A percentile compares a stretch with the other conserved stretches of the same genome.
Evolutionary conservation across 2,329 filamentous ascomycete genomes (phyloP).

Genomic region (Colletotrichum tamarilloi): DNA sequence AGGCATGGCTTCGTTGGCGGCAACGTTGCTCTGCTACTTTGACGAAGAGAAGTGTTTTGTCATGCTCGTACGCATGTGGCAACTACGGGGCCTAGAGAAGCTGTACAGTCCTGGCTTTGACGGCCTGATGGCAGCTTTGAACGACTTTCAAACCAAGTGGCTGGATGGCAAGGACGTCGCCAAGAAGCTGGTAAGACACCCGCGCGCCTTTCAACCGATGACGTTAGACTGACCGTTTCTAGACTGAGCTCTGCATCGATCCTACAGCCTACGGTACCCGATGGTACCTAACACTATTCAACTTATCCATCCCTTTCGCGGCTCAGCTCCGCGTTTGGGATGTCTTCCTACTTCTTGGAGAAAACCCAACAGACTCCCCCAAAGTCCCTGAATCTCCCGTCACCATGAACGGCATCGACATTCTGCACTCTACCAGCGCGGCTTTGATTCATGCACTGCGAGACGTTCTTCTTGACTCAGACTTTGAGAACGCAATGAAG

Average conservation of each 20-base stretch:
- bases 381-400: conserved; percentile 19
- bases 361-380: conserved; percentile 64
- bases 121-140: conserved; percentile 86
- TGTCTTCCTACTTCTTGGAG: conserved; percentile 94
- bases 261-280: conserved; percentile 94
- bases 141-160: conserved; percentile 89
- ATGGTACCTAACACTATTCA: conserved; percentile 98
- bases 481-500: conserved; percentile 99
- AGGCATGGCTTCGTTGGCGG: conserved; percentile 94
- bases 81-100: conserved; percentile 84
- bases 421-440: conserved; percentile 89
- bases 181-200: conserved; percentile 76
- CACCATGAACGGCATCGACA: conserved; percentile 71
- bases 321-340: conserved; percentile 98
- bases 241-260: conserved; percentile 83
- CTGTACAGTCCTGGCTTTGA: conserved; percentile 88
- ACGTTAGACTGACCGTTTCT: conserved; percentile 22
- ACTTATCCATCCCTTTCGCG: conserved; percentile 93
- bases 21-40: conserved; percentile 94
- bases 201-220: not conserved
- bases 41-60: conserved; percentile 95
- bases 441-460: conserved; percentile 91
- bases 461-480: conserved; percentile 88
- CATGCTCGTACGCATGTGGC: conserved; percentile 96
- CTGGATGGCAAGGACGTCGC: conserved; percentile 82